Evolutionary conservation across 495 filamentous ascomycete species (phyloP).

Genomic region (Xylaria nigripes): DNA sequence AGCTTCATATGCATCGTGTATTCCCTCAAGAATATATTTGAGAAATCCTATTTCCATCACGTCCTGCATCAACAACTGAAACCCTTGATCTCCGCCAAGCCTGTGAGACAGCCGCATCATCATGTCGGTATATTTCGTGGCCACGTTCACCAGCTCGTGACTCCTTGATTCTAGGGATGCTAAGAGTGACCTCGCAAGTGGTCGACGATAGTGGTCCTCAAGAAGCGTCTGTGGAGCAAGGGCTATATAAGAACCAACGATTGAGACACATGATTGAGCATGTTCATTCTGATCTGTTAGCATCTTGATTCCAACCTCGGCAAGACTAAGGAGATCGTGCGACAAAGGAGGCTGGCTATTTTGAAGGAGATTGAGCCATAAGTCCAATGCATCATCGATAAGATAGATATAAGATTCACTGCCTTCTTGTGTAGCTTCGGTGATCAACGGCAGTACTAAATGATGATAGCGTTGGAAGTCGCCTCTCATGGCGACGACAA

Average conservation of each 20-base stretch:
- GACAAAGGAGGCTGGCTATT: conserved; percentile 61
- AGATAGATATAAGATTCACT: conserved; percentile 76
- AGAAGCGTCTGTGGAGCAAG: conserved; percentile 72
- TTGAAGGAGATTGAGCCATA: conserved; percentile 70
- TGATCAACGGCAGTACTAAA: conserved; percentile 57
- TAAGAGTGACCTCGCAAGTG: conserved; percentile 50
- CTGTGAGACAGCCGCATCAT: conserved; percentile 61
- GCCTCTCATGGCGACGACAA: conserved; percentile 77
- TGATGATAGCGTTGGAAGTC: conserved; percentile 54
- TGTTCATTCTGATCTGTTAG: conserved; percentile 59
- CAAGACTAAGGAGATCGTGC: conserved; percentile 57
- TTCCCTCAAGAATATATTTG: conserved; percentile 55
- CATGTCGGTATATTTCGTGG: conserved; percentile 60
- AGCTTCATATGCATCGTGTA: conserved; percentile 62
- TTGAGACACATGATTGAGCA: conserved; percentile 51
- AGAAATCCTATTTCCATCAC: conserved; percentile 63
- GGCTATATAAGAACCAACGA: conserved; percentile 70
- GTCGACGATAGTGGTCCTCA: conserved; percentile 49
- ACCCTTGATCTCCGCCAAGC: conserved; percentile 57
- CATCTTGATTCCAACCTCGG: conserved; percentile 59
- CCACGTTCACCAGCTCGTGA: conserved; percentile 55
- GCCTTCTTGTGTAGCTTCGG: conserved; percentile 66
- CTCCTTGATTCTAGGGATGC: conserved; percentile 51
- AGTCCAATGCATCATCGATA: conserved; percentile 82
- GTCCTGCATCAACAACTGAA: conserved; percentile 56